Evolutionary conservation across 2,329 filamentous ascomycete species (phyloP), one percentile per base, ranked within the genome.

Genomic region (Arthrobotrys sphaeroides): DNA sequence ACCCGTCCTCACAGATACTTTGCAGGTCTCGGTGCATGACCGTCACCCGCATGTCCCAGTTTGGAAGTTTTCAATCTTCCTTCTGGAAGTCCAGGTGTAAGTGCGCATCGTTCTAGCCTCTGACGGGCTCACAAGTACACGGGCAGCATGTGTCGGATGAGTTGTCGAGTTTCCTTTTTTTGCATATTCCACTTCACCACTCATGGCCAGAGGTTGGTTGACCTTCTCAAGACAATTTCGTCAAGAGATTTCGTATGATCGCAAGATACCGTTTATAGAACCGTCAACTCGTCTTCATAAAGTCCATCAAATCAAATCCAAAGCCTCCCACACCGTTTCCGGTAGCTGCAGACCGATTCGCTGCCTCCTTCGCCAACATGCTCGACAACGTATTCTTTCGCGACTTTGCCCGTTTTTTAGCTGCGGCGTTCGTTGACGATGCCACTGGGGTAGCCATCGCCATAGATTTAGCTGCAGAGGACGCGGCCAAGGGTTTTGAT

Each of bases 301-400:
- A 77, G 68, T 79, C 78, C 77, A 78, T 78, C 51, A 79, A 57
- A 55, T 77, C 72, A 38, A 79, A 67, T 55, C 77, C 78, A 43
- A 78, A 78, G 6, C 78, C 77, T 20, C 51, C 18, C 2, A 10
- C 26, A 9, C 26, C 61, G 38, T 49, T 73, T 10, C 45, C 28
- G 6, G 45, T 43, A 33, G 62, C 70, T 9, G 62, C 62, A 42
- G 70, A 62, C n/a, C 70, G 45, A 36, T 74, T 74, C n/a, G 62
- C 70, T 1, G 42, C 60, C 28, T 74, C 70, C 31, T 74, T 68
- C 12, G 70, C 70, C 26, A 74, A 28, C 62, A 74, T 74, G 31
- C 62, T 59, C 9, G 70, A 67, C 33, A 74, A 43, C 20, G 70
- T 74, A 45, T 61, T 74, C 49, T 74, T 74, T 40, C 70, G 70